phyloP scores from a whole-genome alignment of 768 basidiomycete species.

The Phanerodontia chrysosporium region DNA sequence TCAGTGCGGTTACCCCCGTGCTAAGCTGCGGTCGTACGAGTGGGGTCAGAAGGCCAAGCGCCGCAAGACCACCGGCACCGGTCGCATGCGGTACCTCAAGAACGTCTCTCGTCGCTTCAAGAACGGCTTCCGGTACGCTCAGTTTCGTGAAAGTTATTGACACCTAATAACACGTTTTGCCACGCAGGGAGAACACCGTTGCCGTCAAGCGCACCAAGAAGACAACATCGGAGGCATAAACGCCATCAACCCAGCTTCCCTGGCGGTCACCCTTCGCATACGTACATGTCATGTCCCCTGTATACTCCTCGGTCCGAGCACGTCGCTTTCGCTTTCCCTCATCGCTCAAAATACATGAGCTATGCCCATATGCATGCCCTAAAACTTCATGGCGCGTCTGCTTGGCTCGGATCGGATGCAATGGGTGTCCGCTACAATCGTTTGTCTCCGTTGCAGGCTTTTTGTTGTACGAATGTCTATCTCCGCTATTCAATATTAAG shows the following conservation, averaged over 20 bases:
- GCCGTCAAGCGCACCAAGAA: conserved; percentile 82
- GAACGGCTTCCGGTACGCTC: conserved; percentile 87
- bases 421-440: neutral
- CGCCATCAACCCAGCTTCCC: conserved; percentile 7
- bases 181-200: conserved; percentile 75
- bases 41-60: conserved; percentile 99
- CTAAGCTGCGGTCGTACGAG: conserved; percentile 93
- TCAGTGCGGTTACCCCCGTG: conserved; percentile 94
- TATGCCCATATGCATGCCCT: conserved; percentile 12
- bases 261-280: conserved; percentile 20
- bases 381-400: neutral
- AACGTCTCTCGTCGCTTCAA: conserved; percentile 93
- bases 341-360: conserved; percentile 14
- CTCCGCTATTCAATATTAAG: neutral
- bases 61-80: conserved; percentile 98
- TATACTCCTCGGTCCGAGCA: conserved; percentile 5
- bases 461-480: neutral
- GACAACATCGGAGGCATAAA: conserved; percentile 47
- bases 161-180: neutral
- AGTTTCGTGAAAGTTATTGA: neutral
- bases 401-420: neutral
- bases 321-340: conserved; percentile 4
- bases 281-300: conserved; percentile 14
- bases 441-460: neutral
- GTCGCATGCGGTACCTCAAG: conserved; percentile 93